Base-by-base conservation (phyloP, 2,329 filamentous ascomycete species). In the Periconia sp. region DNA sequence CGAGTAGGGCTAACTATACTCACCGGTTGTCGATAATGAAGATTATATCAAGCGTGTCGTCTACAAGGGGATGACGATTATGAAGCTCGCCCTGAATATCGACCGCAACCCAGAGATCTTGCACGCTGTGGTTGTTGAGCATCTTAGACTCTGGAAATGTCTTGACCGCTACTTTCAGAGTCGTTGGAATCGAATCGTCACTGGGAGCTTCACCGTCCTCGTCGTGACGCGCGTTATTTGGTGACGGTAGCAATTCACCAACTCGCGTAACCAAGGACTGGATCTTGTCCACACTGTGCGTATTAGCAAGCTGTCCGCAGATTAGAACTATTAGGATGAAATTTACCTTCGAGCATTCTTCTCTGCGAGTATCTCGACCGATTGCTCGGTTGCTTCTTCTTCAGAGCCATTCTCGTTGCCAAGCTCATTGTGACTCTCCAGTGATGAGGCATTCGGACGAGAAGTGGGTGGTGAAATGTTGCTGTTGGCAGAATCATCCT, bases 21-120 rank as follows among this genome's bases (percentile, higher is more conserved):
- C 51, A 71, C 67, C 65, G 63, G 36, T 71, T 72, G 44, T 73
- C 69, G 23, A 73, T 49, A 15, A 73, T 45, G 16, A 72, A 56
- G 5, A 69, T 47, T 4, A 71, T 43, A 49, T 71, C 68, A 13
- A 72, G 47, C 6, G 45, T 47, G 4, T 40, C 35, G 18, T 61
- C 42, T 6, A 36, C 31, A 25, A 59, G 48, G 18, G 40, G 11
- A 12, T 40, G 46, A 4, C 52, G 51, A 23, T 63, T 57, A 43
- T 66, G 53, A 4, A 63, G 39, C 9, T 55, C 50, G 9, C 61
- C 65, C 31, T 63, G 57, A 5, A 66, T 43, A 31, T 69, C 65
- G 4, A 70, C 46, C 10, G 62, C 56, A n/a, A 66, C 49, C 48
- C 56, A 60, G 17, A 69, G 44, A 2, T 63, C 52, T 43, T 63